Percentiles rank a stretch among this genome's conserved stretches.
phyloP scores from a whole-genome alignment of 192 early-diverging fungal genomes.

The Thamnidium elegans region DNA sequence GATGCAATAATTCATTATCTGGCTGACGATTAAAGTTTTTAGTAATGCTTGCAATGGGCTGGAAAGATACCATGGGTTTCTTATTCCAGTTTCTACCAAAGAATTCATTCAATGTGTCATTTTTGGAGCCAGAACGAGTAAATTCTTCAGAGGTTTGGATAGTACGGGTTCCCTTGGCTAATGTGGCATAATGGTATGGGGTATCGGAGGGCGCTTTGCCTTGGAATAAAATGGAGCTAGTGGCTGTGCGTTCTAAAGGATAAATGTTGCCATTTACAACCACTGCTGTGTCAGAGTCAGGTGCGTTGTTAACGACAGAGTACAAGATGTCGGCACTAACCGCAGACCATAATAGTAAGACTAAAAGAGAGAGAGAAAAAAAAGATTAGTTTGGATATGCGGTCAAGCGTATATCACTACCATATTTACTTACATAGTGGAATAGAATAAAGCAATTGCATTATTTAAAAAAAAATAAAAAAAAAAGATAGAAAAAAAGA shows the following conservation, averaged over 20 bases:
- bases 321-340: background rate
- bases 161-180: background rate
- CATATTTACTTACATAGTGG: slow-evolving; percentile 5
- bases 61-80: slow-evolving; percentile 3
- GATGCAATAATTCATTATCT: slow-evolving; percentile 4
- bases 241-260: background rate
- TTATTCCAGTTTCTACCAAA: slow-evolving; percentile 25
- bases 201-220: slow-evolving; percentile 17
- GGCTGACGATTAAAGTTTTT: background rate
- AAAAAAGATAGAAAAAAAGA: background rate
- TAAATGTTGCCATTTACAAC: slow-evolving; percentile 1
- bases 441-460: background rate
- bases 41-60: background rate
- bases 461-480: background rate
- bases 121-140: background rate
- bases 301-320: background rate
- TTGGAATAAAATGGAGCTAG: slow-evolving; percentile 4
- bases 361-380: no score
- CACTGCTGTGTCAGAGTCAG: slow-evolving; percentile 1
- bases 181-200: slow-evolving; percentile 15
- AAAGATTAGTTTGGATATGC: background rate
- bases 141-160: slow-evolving; percentile 13
- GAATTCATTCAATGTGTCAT: slow-evolving; percentile 15
- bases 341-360: background rate
- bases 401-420: background rate